Evolutionary conservation across 768 basidiomycete genomes (phyloP), one percentile per base, ranked within the genome.

Genomic region (Lactarius akahatsu): DNA sequence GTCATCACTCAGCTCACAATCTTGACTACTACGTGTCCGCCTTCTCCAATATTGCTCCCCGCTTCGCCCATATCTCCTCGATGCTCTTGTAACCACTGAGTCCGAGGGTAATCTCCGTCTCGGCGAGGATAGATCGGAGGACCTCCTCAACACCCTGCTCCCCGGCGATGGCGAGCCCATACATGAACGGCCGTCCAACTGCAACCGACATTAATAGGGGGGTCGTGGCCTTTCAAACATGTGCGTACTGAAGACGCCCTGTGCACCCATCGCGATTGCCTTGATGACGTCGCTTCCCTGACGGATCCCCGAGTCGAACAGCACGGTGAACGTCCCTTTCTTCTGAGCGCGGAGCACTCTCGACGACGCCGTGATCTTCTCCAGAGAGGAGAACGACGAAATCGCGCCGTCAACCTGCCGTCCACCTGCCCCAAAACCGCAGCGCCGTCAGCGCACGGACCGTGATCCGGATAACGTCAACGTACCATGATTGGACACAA

Each of bases 241-340:
- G 40, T 18, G 82, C 90, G 71, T 70, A 92, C 86, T 79, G 23
- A 94, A 75, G 20, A 95, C 86, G 11, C 80, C 92, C 70, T 95
- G 88, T 8, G 94, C 94, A 45, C 94, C 93, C 0, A 96, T 80
- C 1, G 92, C 92, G 36, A 95, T 76, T 0, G 94, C 94, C 75
- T 92, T 91, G 76, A 93, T 81, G 56, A 94, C 85, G 68, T 96
- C 94, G 54, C 86, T 84, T 13, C 91, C 94, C 0, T 88, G 90
- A 54, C 94, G 85, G 66, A 95, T 88, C 7, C 94, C 92, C 59
- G 87, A 93, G 72, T 89, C 88, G 71, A 90, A 92, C 3, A 95
- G 77, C 41, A 94, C 76, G 0, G 88, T 86, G 50, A 92, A 75
- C 64, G 82, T 83, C 1, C 89, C 89, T 13, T 80, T 75, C 7